phyloP scores from a whole-genome alignment of 2,329 filamentous ascomycete species.

The Seiridium cupressi region DNA sequence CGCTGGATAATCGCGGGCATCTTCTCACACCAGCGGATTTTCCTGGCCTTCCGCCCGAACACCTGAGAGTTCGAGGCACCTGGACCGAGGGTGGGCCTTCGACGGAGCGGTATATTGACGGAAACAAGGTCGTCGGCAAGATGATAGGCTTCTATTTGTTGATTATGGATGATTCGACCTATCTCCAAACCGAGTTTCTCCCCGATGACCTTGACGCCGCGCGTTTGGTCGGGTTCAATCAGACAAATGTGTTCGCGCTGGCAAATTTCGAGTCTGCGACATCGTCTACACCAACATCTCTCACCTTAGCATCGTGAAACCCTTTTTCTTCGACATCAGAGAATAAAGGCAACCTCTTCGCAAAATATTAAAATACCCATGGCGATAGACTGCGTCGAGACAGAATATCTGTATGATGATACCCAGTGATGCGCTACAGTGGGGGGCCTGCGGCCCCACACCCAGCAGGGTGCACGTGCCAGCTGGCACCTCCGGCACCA shows the following conservation, averaged over 20 bases:
- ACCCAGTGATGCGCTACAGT: no score
- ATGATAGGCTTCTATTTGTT: neutral
- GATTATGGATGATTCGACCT: neutral
- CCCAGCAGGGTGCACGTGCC: no score
- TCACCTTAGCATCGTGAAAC: no score
- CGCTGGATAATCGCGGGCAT: slow-evolving; percentile 18
- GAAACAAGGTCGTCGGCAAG: neutral
- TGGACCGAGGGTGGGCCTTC: neutral
- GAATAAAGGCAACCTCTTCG: no score
- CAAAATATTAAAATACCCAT: no score
- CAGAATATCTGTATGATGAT: no score
- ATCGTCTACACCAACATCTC: no score
- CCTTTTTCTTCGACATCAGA: no score
- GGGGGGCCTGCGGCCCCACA: no score
- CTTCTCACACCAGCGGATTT: neutral
- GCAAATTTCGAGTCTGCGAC: neutral
- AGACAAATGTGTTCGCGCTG: neutral
- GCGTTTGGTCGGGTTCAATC: neutral
- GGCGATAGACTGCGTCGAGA: no score
- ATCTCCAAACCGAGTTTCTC: neutral
- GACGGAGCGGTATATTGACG: neutral
- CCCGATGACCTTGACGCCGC: neutral
- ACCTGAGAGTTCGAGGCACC: neutral
- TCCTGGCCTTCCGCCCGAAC: neutral
- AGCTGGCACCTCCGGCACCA: no score